Conservation (phyloP, 768 basidiomycete genomes). For the Auriscalpium orientale region DNA sequence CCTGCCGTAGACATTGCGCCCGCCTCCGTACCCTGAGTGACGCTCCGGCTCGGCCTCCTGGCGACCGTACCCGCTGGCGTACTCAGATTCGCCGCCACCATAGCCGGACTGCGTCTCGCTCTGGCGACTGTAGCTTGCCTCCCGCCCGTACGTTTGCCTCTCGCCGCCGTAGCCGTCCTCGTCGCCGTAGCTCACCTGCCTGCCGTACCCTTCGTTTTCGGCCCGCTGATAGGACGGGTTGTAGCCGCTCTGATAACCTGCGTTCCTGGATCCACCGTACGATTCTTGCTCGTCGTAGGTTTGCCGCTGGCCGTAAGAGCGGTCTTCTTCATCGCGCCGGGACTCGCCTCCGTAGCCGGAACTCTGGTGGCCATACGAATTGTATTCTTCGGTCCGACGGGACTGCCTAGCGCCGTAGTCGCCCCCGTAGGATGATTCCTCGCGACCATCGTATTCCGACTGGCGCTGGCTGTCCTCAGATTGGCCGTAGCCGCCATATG, state of each 20-base stretch:
- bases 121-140: constrained; percentile 4
- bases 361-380: background rate
- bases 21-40: background rate
- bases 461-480: background rate
- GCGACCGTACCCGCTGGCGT: constrained; percentile 1
- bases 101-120: constrained; percentile 3
- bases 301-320: background rate
- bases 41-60: background rate
- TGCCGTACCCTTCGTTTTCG: background rate
- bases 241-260: background rate
- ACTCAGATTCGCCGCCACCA: constrained; percentile 6
- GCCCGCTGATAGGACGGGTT: background rate
- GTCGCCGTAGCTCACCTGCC: background rate
- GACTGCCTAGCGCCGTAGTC: no score
- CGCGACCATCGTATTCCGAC: no score
- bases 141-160: constrained; percentile 3
- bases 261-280: background rate
- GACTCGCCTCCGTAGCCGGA: background rate
- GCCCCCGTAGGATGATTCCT: no score
- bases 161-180: background rate
- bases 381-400: background rate
- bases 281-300: background rate
- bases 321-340: background rate
- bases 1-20: constrained; percentile 1
- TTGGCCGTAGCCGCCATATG: background rate